Conservation (phyloP, 148 eudicot species). For the Camellia granthamiana region DNA sequence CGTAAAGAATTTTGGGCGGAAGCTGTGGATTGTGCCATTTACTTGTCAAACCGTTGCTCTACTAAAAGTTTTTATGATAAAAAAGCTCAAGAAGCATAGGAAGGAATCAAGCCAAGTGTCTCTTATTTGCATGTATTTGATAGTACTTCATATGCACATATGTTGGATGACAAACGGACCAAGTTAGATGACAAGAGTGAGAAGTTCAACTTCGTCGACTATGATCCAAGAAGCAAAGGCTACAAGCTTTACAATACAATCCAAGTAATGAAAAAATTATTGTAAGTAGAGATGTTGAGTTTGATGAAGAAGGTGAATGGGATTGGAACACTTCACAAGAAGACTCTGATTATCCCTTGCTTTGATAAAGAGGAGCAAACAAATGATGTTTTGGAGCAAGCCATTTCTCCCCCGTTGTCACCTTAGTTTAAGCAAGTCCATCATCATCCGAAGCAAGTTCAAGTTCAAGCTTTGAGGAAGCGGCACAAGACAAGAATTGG, state of each 20-base stretch:
- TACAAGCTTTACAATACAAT: background rate
- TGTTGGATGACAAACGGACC: background rate
- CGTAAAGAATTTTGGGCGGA: background rate
- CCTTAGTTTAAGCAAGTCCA: background rate
- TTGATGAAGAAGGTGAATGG: background rate
- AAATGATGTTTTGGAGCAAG: background rate
- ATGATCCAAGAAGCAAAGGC: background rate
- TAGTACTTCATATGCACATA: slow-evolving; percentile 1
- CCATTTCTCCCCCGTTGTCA: background rate
- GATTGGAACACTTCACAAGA: background rate
- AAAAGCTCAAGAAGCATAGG: background rate
- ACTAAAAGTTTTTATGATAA: background rate
- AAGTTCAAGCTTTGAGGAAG: too few species aligned
- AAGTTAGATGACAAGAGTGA: slow-evolving; percentile 1
- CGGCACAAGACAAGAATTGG: too few species aligned
- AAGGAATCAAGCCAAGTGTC: background rate
- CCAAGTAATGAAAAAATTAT: background rate
- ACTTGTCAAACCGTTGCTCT: background rate
- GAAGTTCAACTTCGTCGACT: background rate
- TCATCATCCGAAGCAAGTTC: background rate
- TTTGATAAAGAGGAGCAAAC: background rate
- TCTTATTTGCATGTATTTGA: background rate
- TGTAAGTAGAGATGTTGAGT: background rate
- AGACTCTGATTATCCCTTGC: background rate
- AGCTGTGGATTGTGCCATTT: background rate